A percentile compares a stretch with the other conserved stretches of the same genome.
These are phyloP conservation scores for Prunella vulgaris DNA, from an alignment of 257 asterid species.

Conservation along the genomic window DNA sequence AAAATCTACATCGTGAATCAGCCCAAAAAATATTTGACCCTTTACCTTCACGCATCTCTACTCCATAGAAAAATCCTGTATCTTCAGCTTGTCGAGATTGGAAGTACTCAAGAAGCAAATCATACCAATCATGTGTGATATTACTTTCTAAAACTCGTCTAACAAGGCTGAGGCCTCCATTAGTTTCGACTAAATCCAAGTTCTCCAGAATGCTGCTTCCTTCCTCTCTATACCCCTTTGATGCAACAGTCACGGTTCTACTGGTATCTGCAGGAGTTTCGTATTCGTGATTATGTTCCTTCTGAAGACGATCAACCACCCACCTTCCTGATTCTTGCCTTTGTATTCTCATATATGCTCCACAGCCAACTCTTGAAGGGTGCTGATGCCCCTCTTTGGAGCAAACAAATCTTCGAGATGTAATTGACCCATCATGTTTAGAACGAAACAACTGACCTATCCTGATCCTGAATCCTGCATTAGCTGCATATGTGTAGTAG, in stretches of 20 bases:
- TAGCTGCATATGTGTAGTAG: conserved; percentile 63
- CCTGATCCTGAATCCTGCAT: conserved; percentile 67
- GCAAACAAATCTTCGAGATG: conserved; percentile 94
- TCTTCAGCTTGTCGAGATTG: conserved; percentile 85
- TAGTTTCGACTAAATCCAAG: conserved; percentile 77
- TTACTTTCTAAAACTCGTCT: conserved; percentile 49
- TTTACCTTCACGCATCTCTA: conserved; percentile 72
- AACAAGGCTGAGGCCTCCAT: conserved; percentile 80
- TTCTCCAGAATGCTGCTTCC: conserved; percentile 61
- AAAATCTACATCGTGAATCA: conserved; percentile 75
- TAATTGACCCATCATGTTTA: conserved; percentile 84
- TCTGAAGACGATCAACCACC: conserved; percentile 86
- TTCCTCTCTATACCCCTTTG: conserved; percentile 57
- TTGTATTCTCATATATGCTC: conserved; percentile 94
- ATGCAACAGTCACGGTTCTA: conserved; percentile 39
- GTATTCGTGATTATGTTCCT: conserved; percentile 75
- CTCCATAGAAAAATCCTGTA: conserved; percentile 83
- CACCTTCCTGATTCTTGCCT: conserved; percentile 80
- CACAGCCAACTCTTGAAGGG: conserved; percentile 97
- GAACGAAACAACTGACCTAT: conserved; percentile 95
- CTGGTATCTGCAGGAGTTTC: conserved; percentile 42
- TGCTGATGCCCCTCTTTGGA: conserved; percentile 97
- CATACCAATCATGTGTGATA: conserved; percentile 61
- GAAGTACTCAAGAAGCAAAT: conserved; percentile 70
- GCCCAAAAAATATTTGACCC: conserved; percentile 81